phyloP scores from a whole-genome alignment of 257 asterid genomes.

The Gynochthodes officinalis region DNA sequence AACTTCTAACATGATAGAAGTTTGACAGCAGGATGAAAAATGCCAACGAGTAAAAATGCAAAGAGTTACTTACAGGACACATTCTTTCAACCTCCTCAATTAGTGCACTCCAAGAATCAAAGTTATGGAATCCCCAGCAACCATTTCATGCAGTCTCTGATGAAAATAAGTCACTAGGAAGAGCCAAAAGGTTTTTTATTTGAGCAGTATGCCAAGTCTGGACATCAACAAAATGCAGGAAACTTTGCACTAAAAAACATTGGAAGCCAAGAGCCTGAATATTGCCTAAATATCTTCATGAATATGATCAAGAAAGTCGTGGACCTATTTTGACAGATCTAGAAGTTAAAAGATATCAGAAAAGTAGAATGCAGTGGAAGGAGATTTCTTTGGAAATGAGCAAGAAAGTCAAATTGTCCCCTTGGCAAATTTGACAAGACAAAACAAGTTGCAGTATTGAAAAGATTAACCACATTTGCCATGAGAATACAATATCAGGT shows the following conservation, averaged over 20 bases:
- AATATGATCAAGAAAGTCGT: background rate
- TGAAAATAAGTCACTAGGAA: constrained; percentile 38
- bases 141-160: constrained; percentile 53
- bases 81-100: constrained; percentile 59
- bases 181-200: constrained; percentile 10
- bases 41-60: background rate
- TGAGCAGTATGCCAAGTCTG: constrained; percentile 1
- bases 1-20: background rate
- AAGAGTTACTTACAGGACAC: constrained; percentile 42
- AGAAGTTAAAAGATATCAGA: background rate
- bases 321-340: background rate
- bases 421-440: background rate
- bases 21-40: background rate
- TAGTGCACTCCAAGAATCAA: constrained; percentile 58
- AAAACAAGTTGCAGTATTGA: background rate
- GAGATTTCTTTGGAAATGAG: background rate
- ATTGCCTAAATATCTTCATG: background rate
- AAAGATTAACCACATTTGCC: background rate
- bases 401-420: background rate
- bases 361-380: background rate
- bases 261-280: background rate
- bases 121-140: constrained; percentile 50
- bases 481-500: background rate
- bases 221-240: constrained; percentile 1
- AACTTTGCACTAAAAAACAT: background rate